These are phyloP conservation scores for Albugo laibachii DNA, from an alignment of 352 stramenopile species.

Conservation along the genomic window DNA sequence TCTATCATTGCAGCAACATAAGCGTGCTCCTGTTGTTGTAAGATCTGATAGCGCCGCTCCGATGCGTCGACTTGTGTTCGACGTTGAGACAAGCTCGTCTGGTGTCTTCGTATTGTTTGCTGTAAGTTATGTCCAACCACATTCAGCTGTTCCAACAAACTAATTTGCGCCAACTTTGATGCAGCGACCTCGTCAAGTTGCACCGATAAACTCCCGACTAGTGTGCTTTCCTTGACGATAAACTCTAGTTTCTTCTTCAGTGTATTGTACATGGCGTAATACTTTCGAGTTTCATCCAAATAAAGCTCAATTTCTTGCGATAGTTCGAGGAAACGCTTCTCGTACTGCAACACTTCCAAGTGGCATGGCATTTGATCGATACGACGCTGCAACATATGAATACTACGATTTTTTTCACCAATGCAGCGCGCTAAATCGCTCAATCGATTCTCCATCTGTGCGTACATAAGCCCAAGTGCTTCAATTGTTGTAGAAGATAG, in stretches of 20 bases:
- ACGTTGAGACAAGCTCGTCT: constrained; percentile 18
- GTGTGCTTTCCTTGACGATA: constrained; percentile 68
- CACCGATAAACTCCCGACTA: constrained; percentile 71
- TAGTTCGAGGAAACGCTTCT: constrained; percentile 75
- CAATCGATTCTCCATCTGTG: constrained; percentile 39
- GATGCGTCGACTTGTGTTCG: constrained; percentile 29
- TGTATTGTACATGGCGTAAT: constrained; percentile 78
- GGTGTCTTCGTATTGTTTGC: constrained; percentile 28
- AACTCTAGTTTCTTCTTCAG: constrained; percentile 63
- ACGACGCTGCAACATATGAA: constrained; percentile 35
- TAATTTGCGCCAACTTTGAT: constrained; percentile 28
- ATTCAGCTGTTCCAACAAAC: constrained; percentile 65
- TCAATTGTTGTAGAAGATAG: constrained; percentile 11
- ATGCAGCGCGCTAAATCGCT: constrained; percentile 40
- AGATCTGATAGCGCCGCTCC: constrained; percentile 57
- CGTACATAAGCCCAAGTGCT: constrained; percentile 38
- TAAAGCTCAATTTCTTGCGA: constrained; percentile 77
- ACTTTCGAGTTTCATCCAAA: constrained; percentile 79
- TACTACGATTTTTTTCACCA: constrained; percentile 26
- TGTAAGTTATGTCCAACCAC: constrained; percentile 42
- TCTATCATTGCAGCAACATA: constrained; percentile 75
- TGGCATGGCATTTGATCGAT: constrained; percentile 74
- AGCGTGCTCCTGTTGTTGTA: constrained; percentile 49
- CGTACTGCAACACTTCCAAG: constrained; percentile 80
- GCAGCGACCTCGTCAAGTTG: constrained; percentile 68